Percentiles rank a stretch among this genome's conserved stretches.
These are phyloP conservation scores for Takashimella tepidaria DNA, from an alignment of 1,284 basidiomycete species.

Conservation along the genomic window DNA sequence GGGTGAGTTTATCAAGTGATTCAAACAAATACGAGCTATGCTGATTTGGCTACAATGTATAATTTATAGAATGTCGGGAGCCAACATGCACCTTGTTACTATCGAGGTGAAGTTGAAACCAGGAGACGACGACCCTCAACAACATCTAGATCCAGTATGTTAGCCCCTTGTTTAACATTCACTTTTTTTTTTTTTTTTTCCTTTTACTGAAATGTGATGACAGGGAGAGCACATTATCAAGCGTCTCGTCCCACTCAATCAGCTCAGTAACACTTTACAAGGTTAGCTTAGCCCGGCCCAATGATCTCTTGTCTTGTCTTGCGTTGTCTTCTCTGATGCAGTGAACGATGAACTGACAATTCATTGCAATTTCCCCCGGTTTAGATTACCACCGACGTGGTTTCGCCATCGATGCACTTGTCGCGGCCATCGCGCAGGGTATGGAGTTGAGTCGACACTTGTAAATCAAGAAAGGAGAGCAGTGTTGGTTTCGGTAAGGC, in stretches of 20 bases:
- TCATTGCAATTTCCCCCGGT: no score
- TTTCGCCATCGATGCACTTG: conserved; percentile 68
- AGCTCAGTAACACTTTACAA: conserved; percentile 60
- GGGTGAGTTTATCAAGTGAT: conserved; percentile 53
- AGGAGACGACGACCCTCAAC: conserved; percentile 41
- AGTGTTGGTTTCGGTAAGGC: no score
- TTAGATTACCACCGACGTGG: conserved; percentile 71
- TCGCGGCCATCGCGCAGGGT: conserved; percentile 67
- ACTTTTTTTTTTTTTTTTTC: background rate
- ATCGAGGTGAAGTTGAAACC: conserved; percentile 47
- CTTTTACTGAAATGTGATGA: conserved; percentile 52
- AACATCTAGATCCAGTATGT: conserved; percentile 45
- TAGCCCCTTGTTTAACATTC: conserved; percentile 1
- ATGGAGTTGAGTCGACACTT: conserved; percentile 53
- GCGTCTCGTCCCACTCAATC: conserved; percentile 62
- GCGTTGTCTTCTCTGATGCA: no score
- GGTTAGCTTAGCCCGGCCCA: no score
- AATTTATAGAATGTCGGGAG: conserved; percentile 50
- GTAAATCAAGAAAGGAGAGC: no score
- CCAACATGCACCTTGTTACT: conserved; percentile 51
- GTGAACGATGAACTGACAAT: no score
- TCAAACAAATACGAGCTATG: no score
- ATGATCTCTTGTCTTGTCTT: conserved; percentile 3
- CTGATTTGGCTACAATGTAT: no score
- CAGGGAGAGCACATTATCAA: conserved; percentile 75